Evolutionary conservation across 352 stramenopile species (phyloP).

Genomic region (Phytophthora pini): DNA sequence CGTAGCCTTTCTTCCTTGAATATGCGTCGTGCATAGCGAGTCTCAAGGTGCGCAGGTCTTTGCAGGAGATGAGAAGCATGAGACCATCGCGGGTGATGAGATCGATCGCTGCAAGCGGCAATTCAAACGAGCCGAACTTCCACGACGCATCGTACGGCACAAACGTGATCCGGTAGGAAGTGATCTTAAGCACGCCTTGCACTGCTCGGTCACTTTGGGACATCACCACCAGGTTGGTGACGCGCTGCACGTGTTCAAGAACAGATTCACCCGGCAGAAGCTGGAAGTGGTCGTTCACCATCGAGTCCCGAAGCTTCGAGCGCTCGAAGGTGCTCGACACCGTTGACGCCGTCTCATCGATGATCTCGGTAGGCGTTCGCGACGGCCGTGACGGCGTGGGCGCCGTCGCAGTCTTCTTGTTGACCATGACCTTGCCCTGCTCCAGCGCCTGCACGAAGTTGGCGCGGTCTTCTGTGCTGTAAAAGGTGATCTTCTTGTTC

Average conservation of each 20-base stretch:
- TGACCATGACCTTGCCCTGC: conserved; percentile 86
- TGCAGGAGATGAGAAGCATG: conserved; percentile 84
- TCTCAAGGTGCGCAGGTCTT: conserved; percentile 80
- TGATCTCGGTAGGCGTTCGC: conserved; percentile 27
- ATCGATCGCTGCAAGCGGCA: conserved; percentile 81
- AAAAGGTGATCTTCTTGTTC: conserved; percentile 89
- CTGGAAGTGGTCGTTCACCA: conserved; percentile 68
- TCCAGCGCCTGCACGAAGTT: conserved; percentile 86
- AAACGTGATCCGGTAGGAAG: conserved; percentile 84
- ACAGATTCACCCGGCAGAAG: conserved; percentile 73
- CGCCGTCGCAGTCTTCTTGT: conserved; percentile 44
- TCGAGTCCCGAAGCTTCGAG: conserved; percentile 60
- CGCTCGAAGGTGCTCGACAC: conserved; percentile 43
- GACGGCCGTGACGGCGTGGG: conserved; percentile 30
- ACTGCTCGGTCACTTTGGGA: conserved; percentile 82
- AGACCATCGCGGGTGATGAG: conserved; percentile 80
- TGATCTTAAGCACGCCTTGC: conserved; percentile 88
- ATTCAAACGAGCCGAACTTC: conserved; percentile 87
- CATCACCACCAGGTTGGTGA: conserved; percentile 88
- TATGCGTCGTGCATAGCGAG: conserved; percentile 89
- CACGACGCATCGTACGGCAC: conserved; percentile 85
- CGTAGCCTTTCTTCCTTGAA: conserved; percentile 81
- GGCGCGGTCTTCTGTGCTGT: conserved; percentile 79
- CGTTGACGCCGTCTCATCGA: conserved; percentile 41
- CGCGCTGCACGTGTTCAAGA: conserved; percentile 82